Evolutionary conservation across 192 early-diverging fungal genomes (phyloP).

Genomic region (Ambispora gerdemannii): DNA sequence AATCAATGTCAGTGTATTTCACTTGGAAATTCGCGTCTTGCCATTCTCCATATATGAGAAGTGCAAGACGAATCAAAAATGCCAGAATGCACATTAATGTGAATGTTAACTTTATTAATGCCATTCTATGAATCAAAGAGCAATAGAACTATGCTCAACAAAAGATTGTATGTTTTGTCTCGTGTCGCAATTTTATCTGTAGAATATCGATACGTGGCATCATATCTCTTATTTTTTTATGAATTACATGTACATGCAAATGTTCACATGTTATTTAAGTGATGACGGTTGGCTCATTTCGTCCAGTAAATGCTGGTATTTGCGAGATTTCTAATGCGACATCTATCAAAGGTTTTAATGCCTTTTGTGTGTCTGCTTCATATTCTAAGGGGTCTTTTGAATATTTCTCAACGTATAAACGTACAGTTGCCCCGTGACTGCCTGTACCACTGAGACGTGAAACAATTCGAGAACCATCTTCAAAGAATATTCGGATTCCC

Average conservation of each 20-base stretch:
- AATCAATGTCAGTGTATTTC: constrained; percentile 99
- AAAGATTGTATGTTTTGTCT: too few species aligned
- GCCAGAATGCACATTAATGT: constrained; percentile 30
- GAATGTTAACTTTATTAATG: constrained; percentile 8
- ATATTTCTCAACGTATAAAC: constrained; percentile 96
- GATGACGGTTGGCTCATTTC: constrained; percentile 87
- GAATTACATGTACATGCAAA: too few species aligned
- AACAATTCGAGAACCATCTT: constrained; percentile 88
- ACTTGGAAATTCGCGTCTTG: constrained; percentile 85
- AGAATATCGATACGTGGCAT: too few species aligned
- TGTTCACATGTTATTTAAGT: too few species aligned
- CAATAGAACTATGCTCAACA: too few species aligned
- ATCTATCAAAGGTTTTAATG: constrained; percentile 84
- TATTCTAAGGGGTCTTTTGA: constrained; percentile 56
- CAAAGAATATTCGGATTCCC: constrained; percentile 88
- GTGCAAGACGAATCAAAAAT: constrained; percentile 52
- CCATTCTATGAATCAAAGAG: too few species aligned
- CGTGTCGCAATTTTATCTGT: too few species aligned
- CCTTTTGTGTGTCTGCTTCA: constrained; percentile 71
- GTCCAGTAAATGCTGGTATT: constrained; percentile 79
- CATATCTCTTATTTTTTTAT: too few species aligned
- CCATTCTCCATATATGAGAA: constrained; percentile 82
- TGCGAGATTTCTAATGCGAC: constrained; percentile 73
- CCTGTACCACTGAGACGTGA: constrained; percentile 94
- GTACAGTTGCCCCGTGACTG: constrained; percentile 91